Evolutionary conservation across 805 yeast genomes (phyloP).

Genomic region (Candida xiaguanensis): DNA sequence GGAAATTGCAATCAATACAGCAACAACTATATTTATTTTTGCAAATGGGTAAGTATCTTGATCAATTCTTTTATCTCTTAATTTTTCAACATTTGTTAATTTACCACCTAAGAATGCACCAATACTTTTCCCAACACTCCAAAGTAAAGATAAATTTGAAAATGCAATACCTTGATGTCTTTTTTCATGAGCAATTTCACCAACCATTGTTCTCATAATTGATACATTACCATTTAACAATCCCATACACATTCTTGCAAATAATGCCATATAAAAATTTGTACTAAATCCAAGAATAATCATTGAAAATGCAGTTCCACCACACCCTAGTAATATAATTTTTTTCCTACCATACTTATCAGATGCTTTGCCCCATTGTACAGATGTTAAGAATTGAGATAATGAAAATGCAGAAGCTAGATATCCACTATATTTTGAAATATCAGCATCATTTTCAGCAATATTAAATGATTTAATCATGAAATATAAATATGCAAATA

Average conservation of each 20-base stretch:
- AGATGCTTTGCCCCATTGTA: conserved; percentile 57
- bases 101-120: conserved; percentile 57
- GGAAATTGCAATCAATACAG: conserved; percentile 21
- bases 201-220: conserved; percentile 59
- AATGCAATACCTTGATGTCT: conserved; percentile 63
- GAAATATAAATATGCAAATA: conserved; percentile 62
- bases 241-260: conserved; percentile 54
- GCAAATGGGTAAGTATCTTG: conserved; percentile 31
- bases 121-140: conserved; percentile 58
- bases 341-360: conserved; percentile 57
- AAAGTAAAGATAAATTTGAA: conserved; percentile 56
- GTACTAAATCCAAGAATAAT: conserved; percentile 51
- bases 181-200: conserved; percentile 55
- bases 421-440: conserved; percentile 60
- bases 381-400: conserved; percentile 53
- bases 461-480: conserved; percentile 59
- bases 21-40: conserved; percentile 34
- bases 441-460: conserved; percentile 45
- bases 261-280: conserved; percentile 49
- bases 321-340: conserved; percentile 47
- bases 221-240: conserved; percentile 61
- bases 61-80: background rate
- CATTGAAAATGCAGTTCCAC: conserved; percentile 49
- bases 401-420: conserved; percentile 59
- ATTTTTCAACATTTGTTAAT: conserved; percentile 1